Base-by-base conservation (phyloP, 1,284 basidiomycete species). In the Tilletia indica region DNA sequence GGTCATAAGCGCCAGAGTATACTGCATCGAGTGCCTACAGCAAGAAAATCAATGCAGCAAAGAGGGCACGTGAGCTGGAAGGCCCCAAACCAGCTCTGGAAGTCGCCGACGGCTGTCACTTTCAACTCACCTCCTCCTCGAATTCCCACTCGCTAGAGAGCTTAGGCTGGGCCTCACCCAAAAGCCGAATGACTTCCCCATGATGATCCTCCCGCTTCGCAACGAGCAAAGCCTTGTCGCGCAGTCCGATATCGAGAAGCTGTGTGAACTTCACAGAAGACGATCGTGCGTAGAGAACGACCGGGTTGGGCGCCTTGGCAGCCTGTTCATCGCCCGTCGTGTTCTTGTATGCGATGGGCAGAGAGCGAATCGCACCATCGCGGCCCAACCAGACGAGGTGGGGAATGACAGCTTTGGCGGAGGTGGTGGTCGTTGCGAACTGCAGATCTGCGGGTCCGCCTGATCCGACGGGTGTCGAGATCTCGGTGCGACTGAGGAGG, bases 1-100 rank as follows among this genome's bases (percentile, higher is more conserved):
- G 86, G 77, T 91, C 89, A 1, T 89, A 74, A 3, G 87, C 89
- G 51, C 91, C 91, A 2, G 79, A 76, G 71, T 83, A 86, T 54
- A 83, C 73, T 1, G 79, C 75, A 21, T 85, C 78, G 48, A 80
- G 76, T 2, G 78, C 79, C 74, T 85, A 72, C 67, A 39, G 16
- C 12, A 19, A 39, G 21, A 80, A 68, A 4, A 68, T 9, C 1
- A 68, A 68, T 45, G 42, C 9, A 45, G 6, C 42, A 3, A 14
- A 1, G 14, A 0, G 9, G 14, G 42, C 6, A 14, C 42, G 42
- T 45, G 42, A 45, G 42, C 6, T 45, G 3, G 25, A 31, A 31
- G 25, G 25, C 25, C 25, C 25, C 25, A 2, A 31, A 31, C 25
- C 42, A 45, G 42, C 14, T 45, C 42, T 8, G 6, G 42, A 45